phyloP scores from a whole-genome alignment of 805 yeast genomes.

The Scheffersomyces amazonensis region DNA sequence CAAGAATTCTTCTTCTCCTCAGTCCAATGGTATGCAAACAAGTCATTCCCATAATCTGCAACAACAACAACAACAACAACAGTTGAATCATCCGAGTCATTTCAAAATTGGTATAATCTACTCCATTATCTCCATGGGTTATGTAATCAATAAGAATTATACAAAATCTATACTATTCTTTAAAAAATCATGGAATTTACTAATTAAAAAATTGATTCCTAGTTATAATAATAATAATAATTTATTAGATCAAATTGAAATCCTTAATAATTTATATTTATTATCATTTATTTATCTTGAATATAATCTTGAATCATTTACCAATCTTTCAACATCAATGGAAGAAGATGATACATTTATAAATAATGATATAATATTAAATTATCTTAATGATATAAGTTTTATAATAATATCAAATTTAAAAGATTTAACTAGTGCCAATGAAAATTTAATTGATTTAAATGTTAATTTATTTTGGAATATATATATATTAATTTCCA shows the following conservation, averaged over 20 bases:
- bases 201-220: constrained; percentile 32
- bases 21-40: neutral
- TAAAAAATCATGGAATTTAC: constrained; percentile 44
- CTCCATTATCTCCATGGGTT: constrained; percentile 45
- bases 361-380: constrained; percentile 46
- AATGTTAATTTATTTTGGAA: constrained; percentile 44
- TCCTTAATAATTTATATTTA: constrained; percentile 45
- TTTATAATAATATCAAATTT: constrained; percentile 39
- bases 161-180: constrained; percentile 35
- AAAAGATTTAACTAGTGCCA: constrained; percentile 10
- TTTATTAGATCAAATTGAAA: constrained; percentile 28
- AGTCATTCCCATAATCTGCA: neutral
- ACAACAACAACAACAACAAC: neutral
- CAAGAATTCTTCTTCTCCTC: neutral
- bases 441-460: constrained; percentile 22
- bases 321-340: neutral
- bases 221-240: constrained; percentile 27
- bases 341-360: constrained; percentile 15
- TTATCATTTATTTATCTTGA: constrained; percentile 42
- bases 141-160: constrained; percentile 20
- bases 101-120: constrained; percentile 41
- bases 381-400: constrained; percentile 47
- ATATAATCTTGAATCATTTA: constrained; percentile 27
- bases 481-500: constrained; percentile 45
- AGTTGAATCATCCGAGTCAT: constrained; percentile 13